Evolutionary conservation across 2,329 filamentous ascomycete species (phyloP).

Genomic region (Stachybotrys chartarum): DNA sequence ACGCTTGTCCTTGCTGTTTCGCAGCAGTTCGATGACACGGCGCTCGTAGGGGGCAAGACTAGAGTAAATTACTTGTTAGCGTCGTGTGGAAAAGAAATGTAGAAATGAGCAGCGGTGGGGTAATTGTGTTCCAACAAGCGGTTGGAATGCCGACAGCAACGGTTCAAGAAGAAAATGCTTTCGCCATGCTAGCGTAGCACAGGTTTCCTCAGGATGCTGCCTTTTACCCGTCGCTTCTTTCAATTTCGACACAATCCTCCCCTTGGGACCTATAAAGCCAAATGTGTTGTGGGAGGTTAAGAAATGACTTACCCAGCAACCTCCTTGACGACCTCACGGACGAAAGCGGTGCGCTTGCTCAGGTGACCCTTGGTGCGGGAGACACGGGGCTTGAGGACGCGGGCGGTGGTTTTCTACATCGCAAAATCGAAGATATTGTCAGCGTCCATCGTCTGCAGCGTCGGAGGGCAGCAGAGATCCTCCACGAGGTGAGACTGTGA

Average conservation of each 20-base stretch:
- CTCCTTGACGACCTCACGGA: constrained; percentile 96
- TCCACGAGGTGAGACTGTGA: constrained; percentile 65
- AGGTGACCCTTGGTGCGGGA: constrained; percentile 89
- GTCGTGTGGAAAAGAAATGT: not conserved
- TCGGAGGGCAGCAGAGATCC: constrained; percentile 51
- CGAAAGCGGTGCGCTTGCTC: constrained; percentile 95
- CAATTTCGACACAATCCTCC: constrained; percentile 1
- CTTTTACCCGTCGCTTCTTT: not conserved
- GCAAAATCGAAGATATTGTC: constrained; percentile 35
- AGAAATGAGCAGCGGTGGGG: not conserved
- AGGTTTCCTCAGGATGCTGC: too few relatives aligned
- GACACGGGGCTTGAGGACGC: constrained; percentile 71
- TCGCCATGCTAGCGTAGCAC: too few relatives aligned
- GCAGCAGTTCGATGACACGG: constrained; percentile 96
- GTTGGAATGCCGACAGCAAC: too few relatives aligned
- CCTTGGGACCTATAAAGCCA: not conserved
- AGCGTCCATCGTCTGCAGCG: constrained; percentile 56
- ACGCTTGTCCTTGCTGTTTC: constrained; percentile 99
- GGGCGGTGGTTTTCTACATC: constrained; percentile 72
- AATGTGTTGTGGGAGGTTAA: not conserved
- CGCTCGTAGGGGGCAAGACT: constrained; percentile 94
- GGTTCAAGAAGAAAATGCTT: not conserved
- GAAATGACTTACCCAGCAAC: constrained; percentile 71
- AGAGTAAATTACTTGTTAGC: constrained; percentile 19
- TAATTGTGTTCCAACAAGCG: too few relatives aligned